These are phyloP conservation scores for Ustilago tritici DNA, from an alignment of 1,284 basidiomycete genomes.

Conservation along the genomic window DNA sequence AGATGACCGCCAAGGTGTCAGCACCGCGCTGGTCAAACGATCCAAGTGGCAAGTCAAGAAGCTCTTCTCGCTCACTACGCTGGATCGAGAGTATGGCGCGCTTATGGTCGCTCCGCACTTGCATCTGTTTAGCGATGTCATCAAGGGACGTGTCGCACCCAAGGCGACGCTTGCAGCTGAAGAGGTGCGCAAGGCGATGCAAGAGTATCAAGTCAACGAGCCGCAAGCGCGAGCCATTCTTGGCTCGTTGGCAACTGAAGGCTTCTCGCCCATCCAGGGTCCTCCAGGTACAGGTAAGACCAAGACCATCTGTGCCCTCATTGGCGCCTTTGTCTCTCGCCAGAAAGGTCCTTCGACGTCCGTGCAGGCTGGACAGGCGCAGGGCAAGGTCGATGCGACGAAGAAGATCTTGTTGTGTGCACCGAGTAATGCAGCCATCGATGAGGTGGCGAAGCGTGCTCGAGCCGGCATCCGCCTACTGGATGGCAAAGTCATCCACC, in stretches of 20 bases:
- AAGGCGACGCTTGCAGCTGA: conserved; percentile 72
- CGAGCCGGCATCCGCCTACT: conserved; percentile 80
- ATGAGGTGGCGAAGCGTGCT: conserved; percentile 90
- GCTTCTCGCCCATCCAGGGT: conserved; percentile 94
- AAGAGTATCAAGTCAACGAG: conserved; percentile 83
- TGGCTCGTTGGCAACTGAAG: conserved; percentile 78
- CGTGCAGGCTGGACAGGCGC: conserved; percentile 33
- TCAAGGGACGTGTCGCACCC: conserved; percentile 76
- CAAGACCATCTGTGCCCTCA: conserved; percentile 95
- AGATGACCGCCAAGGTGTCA: conserved; percentile 69
- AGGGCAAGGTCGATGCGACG: conserved; percentile 36
- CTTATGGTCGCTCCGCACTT: conserved; percentile 85
- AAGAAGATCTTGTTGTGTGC: conserved; percentile 92
- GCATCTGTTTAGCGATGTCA: conserved; percentile 79
- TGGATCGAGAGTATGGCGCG: conserved; percentile 91
- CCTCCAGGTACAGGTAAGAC: conserved; percentile 99
- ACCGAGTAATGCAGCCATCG: conserved; percentile 97
- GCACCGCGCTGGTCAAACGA: conserved; percentile 72
- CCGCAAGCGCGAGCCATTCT: conserved; percentile 93
- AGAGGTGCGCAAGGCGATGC: conserved; percentile 76
- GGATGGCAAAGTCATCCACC: conserved; percentile 74
- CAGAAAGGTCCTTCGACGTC: conserved; percentile 48
- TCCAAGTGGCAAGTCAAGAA: conserved; percentile 82
- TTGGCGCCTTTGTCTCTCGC: conserved; percentile 81
- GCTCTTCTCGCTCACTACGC: conserved; percentile 88